Base-by-base conservation (phyloP, 352 stramenopile genomes). In the Pythium oligandrum region DNA sequence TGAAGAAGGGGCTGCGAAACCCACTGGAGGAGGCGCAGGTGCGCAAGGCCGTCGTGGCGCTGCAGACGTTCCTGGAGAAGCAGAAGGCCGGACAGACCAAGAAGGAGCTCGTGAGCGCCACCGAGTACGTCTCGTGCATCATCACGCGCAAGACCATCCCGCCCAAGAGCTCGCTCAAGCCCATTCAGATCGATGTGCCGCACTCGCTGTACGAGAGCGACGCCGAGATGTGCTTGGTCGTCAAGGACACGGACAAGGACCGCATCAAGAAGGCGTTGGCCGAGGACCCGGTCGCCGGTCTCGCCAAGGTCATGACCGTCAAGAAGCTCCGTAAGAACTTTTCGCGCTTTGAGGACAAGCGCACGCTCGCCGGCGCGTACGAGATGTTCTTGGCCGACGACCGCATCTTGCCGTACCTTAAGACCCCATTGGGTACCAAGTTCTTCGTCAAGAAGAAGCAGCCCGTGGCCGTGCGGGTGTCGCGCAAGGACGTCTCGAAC, bases 311-410 rank as follows among this genome's bases (percentile, higher is more conserved):
- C 54, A 84, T 93, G 76, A 68, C 72, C 0, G 55, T 93, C 45
- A 88, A 94, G 71, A 91, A 92, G 63, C 66, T 95, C 39, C 74
- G 75, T 55, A 91, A 93, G 66, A 74, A 85, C 58, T 90, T 90
- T 44, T 71, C 65, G 36, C 73, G 75, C 44, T 91, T 90, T 55
- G 82, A 90, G 56, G 80, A 89, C 63, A 75, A 73, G 49, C 79
- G 81, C 48, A 74, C 76, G 44, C 63, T 91, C n/a, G 74, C 72
- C 1, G 78, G 55, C n/a, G 76, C 82, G 36, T 93, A 88, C 62
- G 75, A 85, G 47, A 53, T 87, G 58, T 93, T 93, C 59, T 64
- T 93, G 51, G 79, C 64, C 10, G 82, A 93, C 63, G 82, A 90
- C 64, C 80, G 79, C 47, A 78, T 93, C 34, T 49, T 93, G 40